Base-by-base conservation (phyloP, 2,329 filamentous ascomycete genomes). In the Fusarium sp. region DNA sequence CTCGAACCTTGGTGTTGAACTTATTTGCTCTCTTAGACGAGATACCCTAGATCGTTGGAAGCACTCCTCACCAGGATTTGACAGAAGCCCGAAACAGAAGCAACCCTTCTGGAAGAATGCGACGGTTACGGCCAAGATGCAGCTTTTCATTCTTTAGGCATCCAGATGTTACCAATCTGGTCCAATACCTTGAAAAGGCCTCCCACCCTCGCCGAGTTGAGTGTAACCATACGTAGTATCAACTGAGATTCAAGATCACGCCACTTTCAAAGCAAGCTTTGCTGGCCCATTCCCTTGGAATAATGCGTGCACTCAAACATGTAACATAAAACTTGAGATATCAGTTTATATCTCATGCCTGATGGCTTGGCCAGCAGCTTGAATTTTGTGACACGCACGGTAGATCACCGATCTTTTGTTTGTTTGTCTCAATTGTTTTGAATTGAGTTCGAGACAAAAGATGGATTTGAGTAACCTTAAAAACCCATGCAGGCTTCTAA, bases 241-340 rank as follows among this genome's bases (percentile, higher is more conserved):
- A 44, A 38, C 48, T 36, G 24, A 50, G 52, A 30, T 39, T 24
- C 30, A 47, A 41, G 24, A 45, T 68, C 28, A 51, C 44, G 7
- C 63, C 63, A 68, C 57, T 24, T 39, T 24, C 42, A n/a, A 63
- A 50, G 38, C 60, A 67, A 58, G 44, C 34, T 57, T 50, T 28
- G 30, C 41, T 22, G 41, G 30, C 42, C 41, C 55, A 50, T 36
- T 18, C 20, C 32, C 41, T 36, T 50, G 55, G 55, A 50, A 28
- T 22, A 38, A 22, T 39, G 54, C 41, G 54, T 68, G 41, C 39
- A 42, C 38, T 44, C 28, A 62, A 39, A 54, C 17, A 50, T 44
- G 56, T 42, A 62, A 50, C 54, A 50, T 36, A 34, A 47, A 55
- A 36, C 14, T 28, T 54, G 51, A 39, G 51, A 13, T 39, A 39